These are phyloP conservation scores for Populus hybrid DNA, from an alignment of 441 rosid species.

Conservation along the genomic window DNA sequence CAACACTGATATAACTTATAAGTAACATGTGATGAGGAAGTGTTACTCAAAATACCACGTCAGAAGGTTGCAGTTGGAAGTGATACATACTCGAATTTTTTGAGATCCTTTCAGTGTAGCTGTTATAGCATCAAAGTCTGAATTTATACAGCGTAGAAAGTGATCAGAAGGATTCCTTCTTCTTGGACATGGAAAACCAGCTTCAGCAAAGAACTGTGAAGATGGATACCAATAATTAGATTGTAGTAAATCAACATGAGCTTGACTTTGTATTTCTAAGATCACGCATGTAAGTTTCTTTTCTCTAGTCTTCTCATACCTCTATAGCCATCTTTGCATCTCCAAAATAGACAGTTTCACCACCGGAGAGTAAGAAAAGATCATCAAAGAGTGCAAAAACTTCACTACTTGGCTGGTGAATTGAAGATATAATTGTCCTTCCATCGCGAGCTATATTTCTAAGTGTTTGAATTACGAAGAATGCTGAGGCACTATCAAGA, in stretches of 20 bases:
- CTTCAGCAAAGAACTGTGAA: slow-evolving; percentile 45
- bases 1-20: background rate
- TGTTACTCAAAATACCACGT: background rate
- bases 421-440: too few species aligned
- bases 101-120: too few species aligned
- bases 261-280: background rate
- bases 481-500: too few species aligned
- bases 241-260: background rate
- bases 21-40: background rate
- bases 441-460: too few species aligned
- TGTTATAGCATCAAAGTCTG: slow-evolving; percentile 93
- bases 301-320: background rate
- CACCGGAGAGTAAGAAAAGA: too few species aligned
- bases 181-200: slow-evolving; percentile 24
- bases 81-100: slow-evolving; percentile 57
- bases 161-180: slow-evolving; percentile 51
- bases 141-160: slow-evolving; percentile 41
- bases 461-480: too few species aligned
- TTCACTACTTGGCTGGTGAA: too few species aligned
- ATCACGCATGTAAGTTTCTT: background rate
- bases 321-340: too few species aligned
- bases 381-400: too few species aligned
- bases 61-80: background rate
- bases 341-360: too few species aligned
- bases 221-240: slow-evolving; percentile 6